Conservation (phyloP, 768 basidiomycete genomes). For the Hydnomerulius pinastri region DNA sequence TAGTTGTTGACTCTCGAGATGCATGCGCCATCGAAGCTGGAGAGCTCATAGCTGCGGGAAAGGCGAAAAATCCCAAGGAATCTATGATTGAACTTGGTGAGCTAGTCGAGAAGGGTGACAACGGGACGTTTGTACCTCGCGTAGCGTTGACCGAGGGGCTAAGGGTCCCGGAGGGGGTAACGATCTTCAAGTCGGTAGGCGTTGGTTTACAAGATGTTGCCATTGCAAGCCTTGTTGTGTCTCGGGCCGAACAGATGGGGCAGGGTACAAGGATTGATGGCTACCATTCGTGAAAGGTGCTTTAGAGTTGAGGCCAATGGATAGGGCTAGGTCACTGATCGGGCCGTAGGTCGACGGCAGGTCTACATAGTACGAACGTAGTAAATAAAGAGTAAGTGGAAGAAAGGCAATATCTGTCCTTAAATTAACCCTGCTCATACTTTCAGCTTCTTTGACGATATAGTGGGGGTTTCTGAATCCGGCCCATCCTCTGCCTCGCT, state of each 20-base stretch:
- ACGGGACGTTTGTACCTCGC: slow-evolving; percentile 11
- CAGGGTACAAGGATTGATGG: slow-evolving; percentile 50
- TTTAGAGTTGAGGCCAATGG: neutral
- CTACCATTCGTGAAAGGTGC: slow-evolving; percentile 39
- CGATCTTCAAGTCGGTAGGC: slow-evolving; percentile 89
- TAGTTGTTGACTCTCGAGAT: slow-evolving; percentile 74
- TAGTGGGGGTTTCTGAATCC: neutral
- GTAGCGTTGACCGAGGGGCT: slow-evolving; percentile 14
- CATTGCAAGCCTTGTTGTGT: slow-evolving; percentile 69
- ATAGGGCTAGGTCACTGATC: neutral
- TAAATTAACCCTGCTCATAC: neutral
- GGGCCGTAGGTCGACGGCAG: neutral
- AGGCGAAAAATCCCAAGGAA: slow-evolving; percentile 39
- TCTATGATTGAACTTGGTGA: slow-evolving; percentile 73
- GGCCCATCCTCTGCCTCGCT: neutral
- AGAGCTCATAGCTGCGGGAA: slow-evolving; percentile 60
- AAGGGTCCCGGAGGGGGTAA: slow-evolving; percentile 48
- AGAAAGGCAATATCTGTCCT: neutral
- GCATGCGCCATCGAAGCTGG: slow-evolving; percentile 81
- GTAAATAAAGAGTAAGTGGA: neutral
- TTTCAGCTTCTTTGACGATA: neutral
- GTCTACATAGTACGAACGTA: neutral
- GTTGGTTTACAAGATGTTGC: slow-evolving; percentile 87
- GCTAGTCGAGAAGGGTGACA: slow-evolving; percentile 35
- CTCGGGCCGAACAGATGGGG: slow-evolving; percentile 54